Base-by-base conservation (phyloP, 2,329 filamentous ascomycete species). In the Ambrosiella cleistominuta region DNA sequence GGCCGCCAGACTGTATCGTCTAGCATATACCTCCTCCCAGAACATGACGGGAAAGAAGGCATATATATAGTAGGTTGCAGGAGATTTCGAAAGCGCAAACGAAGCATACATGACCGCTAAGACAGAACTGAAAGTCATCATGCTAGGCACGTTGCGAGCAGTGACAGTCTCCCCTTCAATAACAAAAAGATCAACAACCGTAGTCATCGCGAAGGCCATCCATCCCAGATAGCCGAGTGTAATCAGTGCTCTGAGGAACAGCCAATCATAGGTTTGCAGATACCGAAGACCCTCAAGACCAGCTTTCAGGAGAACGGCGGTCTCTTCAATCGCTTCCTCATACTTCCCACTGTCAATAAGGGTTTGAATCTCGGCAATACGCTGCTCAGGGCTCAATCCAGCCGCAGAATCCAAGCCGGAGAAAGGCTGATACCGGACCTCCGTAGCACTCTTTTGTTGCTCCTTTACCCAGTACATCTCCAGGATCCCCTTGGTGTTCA, bases 381-480 rank as follows among this genome's bases (percentile, higher is more conserved):
- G 82, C 61, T 80, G 74, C 54, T 86, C 80, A 0, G 85, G 75
- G 0, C 82, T 81, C 59, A 80, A 74, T 7, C 53, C 51, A 3
- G 78, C 75, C 3, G 77, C 72, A 39, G 79, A 78, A 44, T 82
- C 81, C 38, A 98, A 76, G 2, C 81, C 80, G 37, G 76, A 71
- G 66, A 85, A 98, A 0, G 90, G 84, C 56, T 75, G 80, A 70
- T 90, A 98, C 42, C 81, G 80, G 58, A 98, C 70, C 66, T 91
- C 80, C 0, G 79, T 85, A 0, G 77, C 75, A 66, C 81, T 82
- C 72, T 97, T 97, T 63, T 84, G 78, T 62, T 83, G 81, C 68
- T 97, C 91, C 70, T 98, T 98, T 60, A 98, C 86, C 35, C 80
- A 82, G 67, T 97, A 98, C 85, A 96, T 96, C 68, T 98, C 93